Base-by-base conservation (phyloP, 2,329 filamentous ascomycete genomes). In the Botryotinia narcissicola region DNA sequence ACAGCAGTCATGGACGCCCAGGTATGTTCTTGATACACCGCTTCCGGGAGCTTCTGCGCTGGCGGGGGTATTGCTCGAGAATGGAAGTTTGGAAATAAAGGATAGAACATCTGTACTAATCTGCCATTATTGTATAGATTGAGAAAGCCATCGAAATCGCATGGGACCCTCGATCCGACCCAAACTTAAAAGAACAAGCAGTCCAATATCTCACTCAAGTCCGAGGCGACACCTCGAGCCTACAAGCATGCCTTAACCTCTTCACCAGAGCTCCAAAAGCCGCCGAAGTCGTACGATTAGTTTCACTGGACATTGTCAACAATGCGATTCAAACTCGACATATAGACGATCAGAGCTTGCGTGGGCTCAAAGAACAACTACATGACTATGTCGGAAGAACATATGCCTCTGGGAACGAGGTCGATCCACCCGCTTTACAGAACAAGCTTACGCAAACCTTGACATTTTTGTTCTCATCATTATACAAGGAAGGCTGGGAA, bases 371-470 rank as follows among this genome's bases (percentile, higher is more conserved):
- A 82, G 91, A 96, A 78, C 92, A 90, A 62, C 85, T 99, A 77
- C 86, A 97, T 84, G 88, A 89, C 78, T 98, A 98, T 82, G 87
- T 96, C 75, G 89, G 89, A 77, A 89, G 91, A 78, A 90, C 88
- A 67, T 98, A 98, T 82, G 88, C 90, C 57, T 85, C 85, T 48
- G 82, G 85, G 16, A 79, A 76, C 46, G 86, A 85, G 70, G 84
- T 91, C 76, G 96, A 99, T 81, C 89, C 91, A 14, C 82, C 89
- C 37, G 88, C 89, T 77, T 91, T 99, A 61, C 95, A 98, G 84
- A 99, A 98, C 85, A 99, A 99, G 84, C 89, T 99, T 77, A 95
- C 95, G 63, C 96, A 99, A 84, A 97, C 95, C 20, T 85, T 99
- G 79, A 99, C 96, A 16, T 96, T 94, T 80, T 90, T 99, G 69